Conservation (phyloP, 2,329 filamentous ascomycete species). For the Aaosphaeria pasadenensis region DNA sequence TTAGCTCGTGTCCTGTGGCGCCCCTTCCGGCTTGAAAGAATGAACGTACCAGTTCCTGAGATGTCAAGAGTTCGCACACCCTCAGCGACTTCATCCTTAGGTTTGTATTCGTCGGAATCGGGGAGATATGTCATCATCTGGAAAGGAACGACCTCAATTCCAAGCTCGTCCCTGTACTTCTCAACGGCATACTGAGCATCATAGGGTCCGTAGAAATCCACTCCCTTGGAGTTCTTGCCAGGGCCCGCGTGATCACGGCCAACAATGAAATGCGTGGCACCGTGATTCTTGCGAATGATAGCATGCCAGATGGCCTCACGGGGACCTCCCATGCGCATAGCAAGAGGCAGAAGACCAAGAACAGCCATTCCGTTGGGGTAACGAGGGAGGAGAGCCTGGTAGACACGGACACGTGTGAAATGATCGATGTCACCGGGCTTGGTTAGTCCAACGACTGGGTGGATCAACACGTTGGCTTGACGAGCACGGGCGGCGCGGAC, state of each 20-base stretch:
- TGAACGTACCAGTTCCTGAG: conserved; percentile 44
- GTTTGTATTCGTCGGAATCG: conserved; percentile 93
- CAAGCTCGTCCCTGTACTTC: conserved; percentile 94
- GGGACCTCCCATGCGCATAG: conserved; percentile 98
- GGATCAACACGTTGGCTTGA: conserved; percentile 98
- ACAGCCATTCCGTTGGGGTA: conserved; percentile 99
- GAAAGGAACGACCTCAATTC: conserved; percentile 98
- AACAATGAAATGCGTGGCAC: conserved; percentile 98
- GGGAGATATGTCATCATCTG: conserved; percentile 99
- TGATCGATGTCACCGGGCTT: conserved; percentile 99
- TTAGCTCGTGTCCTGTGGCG: conserved; percentile 1
- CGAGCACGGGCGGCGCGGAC: conserved; percentile 93
- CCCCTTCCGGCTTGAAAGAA: not conserved
- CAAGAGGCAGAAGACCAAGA: conserved; percentile 87
- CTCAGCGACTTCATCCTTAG: conserved; percentile 81
- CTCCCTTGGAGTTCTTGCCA: conserved; percentile 95
- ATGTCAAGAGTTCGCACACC: conserved; percentile 71
- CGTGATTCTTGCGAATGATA: conserved; percentile 99
- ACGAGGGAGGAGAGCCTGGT: conserved; percentile 91
- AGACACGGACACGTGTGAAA: conserved; percentile 98
- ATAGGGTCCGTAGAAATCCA: conserved; percentile 97
- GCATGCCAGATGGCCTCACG: conserved; percentile 99
- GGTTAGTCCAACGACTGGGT: conserved; percentile 96
- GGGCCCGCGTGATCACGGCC: conserved; percentile 97
- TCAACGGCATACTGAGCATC: conserved; percentile 95